A percentile compares a stretch with the other conserved stretches of the same genome.
Conservation (phyloP, 2,329 filamentous ascomycete genomes). For the Aspergillus sergii region DNA sequence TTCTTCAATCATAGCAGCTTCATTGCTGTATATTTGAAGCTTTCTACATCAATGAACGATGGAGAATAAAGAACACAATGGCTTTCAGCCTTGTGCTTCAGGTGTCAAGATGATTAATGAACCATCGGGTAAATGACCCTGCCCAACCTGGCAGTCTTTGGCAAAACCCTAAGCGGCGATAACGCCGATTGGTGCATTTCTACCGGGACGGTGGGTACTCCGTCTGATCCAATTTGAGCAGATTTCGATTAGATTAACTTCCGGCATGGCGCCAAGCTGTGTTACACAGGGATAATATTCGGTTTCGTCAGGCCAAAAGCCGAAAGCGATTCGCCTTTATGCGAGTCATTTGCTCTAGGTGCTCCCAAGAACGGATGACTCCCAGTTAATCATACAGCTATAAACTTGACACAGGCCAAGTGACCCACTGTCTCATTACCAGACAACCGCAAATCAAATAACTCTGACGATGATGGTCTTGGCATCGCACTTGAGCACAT, state of each 20-base stretch:
- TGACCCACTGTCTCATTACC: slow-evolving; percentile 1
- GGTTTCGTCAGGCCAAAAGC: not conserved
- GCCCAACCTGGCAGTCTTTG: not conserved
- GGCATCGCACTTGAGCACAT: slow-evolving; percentile 16
- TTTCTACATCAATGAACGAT: too few relatives aligned
- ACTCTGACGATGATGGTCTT: not conserved
- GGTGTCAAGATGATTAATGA: too few relatives aligned
- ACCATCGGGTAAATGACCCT: not conserved
- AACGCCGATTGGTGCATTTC: slow-evolving; percentile 1
- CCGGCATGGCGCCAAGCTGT: not conserved
- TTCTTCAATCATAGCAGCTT: too few relatives aligned
- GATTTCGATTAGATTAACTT: slow-evolving; percentile 2
- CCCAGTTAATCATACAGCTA: not conserved
- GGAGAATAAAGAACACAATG: too few relatives aligned
- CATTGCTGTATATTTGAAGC: too few relatives aligned
- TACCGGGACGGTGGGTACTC: not conserved
- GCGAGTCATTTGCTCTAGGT: not conserved
- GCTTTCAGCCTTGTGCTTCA: too few relatives aligned
- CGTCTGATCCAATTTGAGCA: slow-evolving; percentile 9
- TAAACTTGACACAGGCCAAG: slow-evolving; percentile 2
- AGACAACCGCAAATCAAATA: not conserved
- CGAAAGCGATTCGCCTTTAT: not conserved
- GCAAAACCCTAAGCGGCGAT: not conserved
- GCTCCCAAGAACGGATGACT: not conserved
- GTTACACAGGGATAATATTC: not conserved